Evolutionary conservation across 108 stramenopile genomes (phyloP), one percentile per base, ranked within the genome.

Genomic region (Nitzschia palea): DNA sequence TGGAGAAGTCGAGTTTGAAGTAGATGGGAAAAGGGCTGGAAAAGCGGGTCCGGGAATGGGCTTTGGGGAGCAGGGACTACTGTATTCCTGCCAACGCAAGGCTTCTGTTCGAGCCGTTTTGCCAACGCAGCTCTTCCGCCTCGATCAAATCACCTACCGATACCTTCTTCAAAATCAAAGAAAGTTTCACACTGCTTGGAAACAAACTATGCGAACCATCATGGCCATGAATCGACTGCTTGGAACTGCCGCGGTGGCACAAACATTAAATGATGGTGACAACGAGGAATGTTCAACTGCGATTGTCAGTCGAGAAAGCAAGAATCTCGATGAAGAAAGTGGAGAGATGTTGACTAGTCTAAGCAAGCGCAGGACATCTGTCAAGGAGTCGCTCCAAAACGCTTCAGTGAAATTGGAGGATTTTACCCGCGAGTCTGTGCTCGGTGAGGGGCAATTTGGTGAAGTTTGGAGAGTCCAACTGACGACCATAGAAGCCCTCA

Each of bases 21-120:
- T 86, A 20, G 62, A 85, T 73, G 70, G 26, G 40, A 56, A 53
- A 1, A 74, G 83, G 34, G 84, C 90, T 4, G 88, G 85, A 23
- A 31, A 47, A 2, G 74, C 73, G n/a, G 52, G 36, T 2, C 56
- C 56, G 26, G 88, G 85, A 6, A 71, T 71, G 30, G 61, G 83
- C 26, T 92, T 96, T 63, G 95, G 95, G 48, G 95, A 95, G 70
- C 71, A 93, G 17, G 93, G 93, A 6, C 77, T 96, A 30, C 77
- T 96, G 68, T 96, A 96, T 79, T 86, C 88, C 65, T 76, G 81
- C 29, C 89, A 93, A 0, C 78, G 93, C 37, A 90, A 90, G 18
- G 92, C 95, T 28, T 85, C 86, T 29, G 86, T 88, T 50, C 65
- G 86, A 48, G 87, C 63, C 8, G 51, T 40, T n/a, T 52, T 25